Conservation (phyloP, 768 basidiomycete species). For the Dendrothele bispora region DNA sequence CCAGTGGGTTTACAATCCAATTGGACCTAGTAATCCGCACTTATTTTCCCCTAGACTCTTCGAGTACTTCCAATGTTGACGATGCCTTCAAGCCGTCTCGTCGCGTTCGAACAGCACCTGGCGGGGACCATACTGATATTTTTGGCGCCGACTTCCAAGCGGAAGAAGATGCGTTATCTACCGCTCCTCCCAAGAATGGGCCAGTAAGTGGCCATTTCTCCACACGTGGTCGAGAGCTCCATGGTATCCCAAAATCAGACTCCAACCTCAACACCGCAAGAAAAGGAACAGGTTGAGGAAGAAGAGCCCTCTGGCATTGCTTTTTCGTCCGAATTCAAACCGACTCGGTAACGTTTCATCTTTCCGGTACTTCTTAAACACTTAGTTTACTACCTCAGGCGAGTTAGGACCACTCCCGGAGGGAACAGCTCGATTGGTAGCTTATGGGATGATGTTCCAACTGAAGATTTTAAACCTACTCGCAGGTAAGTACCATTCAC, state of each 20-base stretch:
- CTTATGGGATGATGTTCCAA: slow-evolving; percentile 48
- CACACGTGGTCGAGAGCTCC: too few relatives aligned
- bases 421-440: slow-evolving; percentile 42
- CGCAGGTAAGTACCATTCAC: slow-evolving; percentile 60
- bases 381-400: slow-evolving; percentile 23
- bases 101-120: slow-evolving; percentile 56
- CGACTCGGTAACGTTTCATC: slow-evolving; percentile 48
- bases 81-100: slow-evolving; percentile 52
- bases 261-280: neutral
- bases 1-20: too few relatives aligned
- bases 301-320: slow-evolving; percentile 32
- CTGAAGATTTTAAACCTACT: slow-evolving; percentile 63
- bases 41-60: neutral
- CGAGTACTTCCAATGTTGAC: neutral
- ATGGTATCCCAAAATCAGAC: too few relatives aligned
- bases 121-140: slow-evolving; percentile 51
- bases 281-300: slow-evolving; percentile 14
- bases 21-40: neutral
- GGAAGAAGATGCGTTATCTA: slow-evolving; percentile 57
- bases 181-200: slow-evolving; percentile 45
- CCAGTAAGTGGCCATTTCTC: slow-evolving; percentile 1
- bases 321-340: slow-evolving; percentile 40
- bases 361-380: neutral
- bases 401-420: slow-evolving; percentile 45
- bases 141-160: slow-evolving; percentile 39